phyloP scores from a whole-genome alignment of 2,329 filamentous ascomycete genomes.

The Proliferodiscus dingleyae region DNA sequence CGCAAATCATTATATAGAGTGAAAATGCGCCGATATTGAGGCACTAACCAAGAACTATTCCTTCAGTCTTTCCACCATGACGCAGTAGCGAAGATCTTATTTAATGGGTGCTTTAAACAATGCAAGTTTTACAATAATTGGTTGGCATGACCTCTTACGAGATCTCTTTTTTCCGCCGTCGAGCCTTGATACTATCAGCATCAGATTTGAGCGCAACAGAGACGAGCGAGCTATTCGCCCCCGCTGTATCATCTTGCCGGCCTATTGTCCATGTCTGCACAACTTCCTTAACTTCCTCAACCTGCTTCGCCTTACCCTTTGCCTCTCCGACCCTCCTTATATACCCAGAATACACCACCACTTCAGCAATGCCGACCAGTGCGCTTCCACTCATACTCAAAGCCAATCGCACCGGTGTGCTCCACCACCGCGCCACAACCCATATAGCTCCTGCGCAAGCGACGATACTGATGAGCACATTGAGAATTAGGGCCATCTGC shows the following conservation, averaged over 20 bases:
- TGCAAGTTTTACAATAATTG: no score
- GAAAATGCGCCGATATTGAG: no score
- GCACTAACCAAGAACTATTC: no score
- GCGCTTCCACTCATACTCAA: conserved; percentile 66
- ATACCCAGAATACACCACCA: conserved; percentile 72
- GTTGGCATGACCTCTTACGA: not conserved
- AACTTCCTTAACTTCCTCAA: conserved; percentile 63
- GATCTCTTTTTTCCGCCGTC: conserved; percentile 4
- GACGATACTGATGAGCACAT: conserved; percentile 81
- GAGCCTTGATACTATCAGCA: conserved; percentile 1
- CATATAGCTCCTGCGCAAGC: conserved; percentile 74
- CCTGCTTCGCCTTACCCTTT: conserved; percentile 55
- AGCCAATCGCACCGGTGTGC: conserved; percentile 62
- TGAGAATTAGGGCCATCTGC: conserved; percentile 81
- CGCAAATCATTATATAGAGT: no score
- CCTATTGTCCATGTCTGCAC: conserved; percentile 67
- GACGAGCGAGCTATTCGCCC: not conserved
- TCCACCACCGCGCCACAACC: conserved; percentile 75
- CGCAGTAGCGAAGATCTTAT: no score
- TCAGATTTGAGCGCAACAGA: not conserved
- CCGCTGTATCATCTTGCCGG: conserved; percentile 28
- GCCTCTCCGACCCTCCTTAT: conserved; percentile 66
- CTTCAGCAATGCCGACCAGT: conserved; percentile 69
- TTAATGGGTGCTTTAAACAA: no score
- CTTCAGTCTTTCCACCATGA: no score